Evolutionary conservation across 2,329 filamentous ascomycete genomes (phyloP), one percentile per base, ranked within the genome.

Genomic region (Lasiodiplodia sp.): DNA sequence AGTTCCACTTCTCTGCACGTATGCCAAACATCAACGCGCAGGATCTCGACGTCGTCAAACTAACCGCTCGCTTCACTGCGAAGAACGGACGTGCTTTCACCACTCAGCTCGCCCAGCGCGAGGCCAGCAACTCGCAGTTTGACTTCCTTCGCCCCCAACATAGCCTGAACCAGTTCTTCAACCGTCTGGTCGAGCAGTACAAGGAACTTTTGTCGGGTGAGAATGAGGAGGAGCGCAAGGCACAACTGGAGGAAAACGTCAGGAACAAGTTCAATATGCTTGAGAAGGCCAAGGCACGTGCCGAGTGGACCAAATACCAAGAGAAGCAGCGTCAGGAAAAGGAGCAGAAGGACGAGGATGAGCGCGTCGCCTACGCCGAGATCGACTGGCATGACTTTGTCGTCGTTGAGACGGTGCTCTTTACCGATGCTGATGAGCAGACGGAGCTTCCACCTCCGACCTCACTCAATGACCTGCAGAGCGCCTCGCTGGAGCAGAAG

Each of bases 301-400:
- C 95, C 6, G 93, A 96, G 73, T 98, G 94, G 86, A 86, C 91
- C 71, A 94, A 93, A 78, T 92, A 89, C 76, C 91, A 96, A 75
- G 92, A 96, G 73, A 84, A 89, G 67, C 92, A 97, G 82, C 95
- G 94, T 78, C 88, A 90, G 74, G 92, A 94, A 84, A 94, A 94
- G 77, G 94, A 97, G 75, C 93, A 96, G 75, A 89, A 94, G 71
- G 91, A 91, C 51, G 92, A 96, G 76, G 89, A 93, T 75, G 92
- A 97, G 78, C 90, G 90, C 75, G 78, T 89, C 62, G 86, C 87
- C 66, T 91, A 96, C 79, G 91, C 92, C 1, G 91, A 96, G 74
- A 96, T 99, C 71, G 96, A 99, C 80, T 99, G 96, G 96, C 93
- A 97, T 76, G 95, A 98, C 78, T 99, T 99, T 75, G 91, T 95